These are phyloP conservation scores for Vaccinium macrocarpon DNA, from an alignment of 148 eudicot species.

Conservation along the genomic window DNA sequence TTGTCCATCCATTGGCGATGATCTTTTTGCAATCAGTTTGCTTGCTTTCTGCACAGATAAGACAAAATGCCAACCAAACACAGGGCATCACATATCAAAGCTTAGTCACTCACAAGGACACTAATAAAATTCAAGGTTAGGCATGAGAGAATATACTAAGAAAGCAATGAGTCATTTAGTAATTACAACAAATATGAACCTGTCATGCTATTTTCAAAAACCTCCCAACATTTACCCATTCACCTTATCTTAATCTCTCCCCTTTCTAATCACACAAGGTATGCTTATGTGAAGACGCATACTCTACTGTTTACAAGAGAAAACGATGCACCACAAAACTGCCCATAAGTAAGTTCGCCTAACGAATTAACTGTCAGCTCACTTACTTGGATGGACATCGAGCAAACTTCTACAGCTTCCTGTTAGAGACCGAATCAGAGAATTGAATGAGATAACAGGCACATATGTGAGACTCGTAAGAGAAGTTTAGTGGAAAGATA, in stretches of 20 bases:
- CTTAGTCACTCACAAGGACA: constrained; percentile 3
- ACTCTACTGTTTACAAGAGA: not conserved
- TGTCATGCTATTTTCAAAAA: not conserved
- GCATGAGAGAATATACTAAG: not conserved
- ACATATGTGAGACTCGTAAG: not conserved
- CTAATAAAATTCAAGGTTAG: not conserved
- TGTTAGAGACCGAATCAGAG: constrained; percentile 32
- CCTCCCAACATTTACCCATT: not conserved
- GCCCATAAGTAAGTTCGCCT: not conserved
- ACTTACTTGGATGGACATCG: constrained; percentile 86
- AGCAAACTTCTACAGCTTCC: constrained; percentile 98
- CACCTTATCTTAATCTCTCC: not conserved
- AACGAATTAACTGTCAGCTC: not conserved
- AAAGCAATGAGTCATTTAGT: not conserved
- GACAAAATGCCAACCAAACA: constrained; percentile 13
- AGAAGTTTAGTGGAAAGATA: not conserved
- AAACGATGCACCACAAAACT: not conserved
- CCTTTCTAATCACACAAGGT: not conserved
- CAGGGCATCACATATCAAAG: not conserved
- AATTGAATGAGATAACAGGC: constrained; percentile 17
- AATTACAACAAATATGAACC: not conserved
- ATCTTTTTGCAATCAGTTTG: constrained; percentile 71
- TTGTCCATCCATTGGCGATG: constrained; percentile 89
- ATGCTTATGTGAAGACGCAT: not conserved
- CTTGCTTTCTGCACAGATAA: constrained; percentile 74